These are phyloP conservation scores for Oryza punctata DNA, from an alignment of 176 grass and related monocot genomes.

Conservation along the genomic window DNA sequence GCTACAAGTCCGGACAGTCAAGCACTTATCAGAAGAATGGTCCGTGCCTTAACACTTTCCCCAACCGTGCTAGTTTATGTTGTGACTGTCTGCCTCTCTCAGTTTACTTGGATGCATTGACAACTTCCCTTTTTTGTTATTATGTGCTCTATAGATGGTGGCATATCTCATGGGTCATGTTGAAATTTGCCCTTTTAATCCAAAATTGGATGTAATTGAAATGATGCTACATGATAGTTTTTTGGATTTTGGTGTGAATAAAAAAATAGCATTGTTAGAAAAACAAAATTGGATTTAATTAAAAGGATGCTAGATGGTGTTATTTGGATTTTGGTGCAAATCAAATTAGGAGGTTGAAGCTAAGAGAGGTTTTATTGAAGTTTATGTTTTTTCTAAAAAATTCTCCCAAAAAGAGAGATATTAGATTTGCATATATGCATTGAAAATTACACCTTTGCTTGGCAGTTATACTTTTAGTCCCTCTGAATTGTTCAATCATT, in stretches of 20 bases:
- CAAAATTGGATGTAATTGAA: not conserved
- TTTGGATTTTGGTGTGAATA: not conserved
- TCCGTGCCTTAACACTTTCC: constrained; percentile 38
- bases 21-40: constrained; percentile 93
- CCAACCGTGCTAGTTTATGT: not conserved
- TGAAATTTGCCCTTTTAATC: not conserved
- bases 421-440: not conserved
- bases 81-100: not conserved
- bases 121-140: not conserved
- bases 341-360: not conserved
- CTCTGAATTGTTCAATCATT: not conserved
- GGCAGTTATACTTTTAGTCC: not conserved
- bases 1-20: constrained; percentile 79
- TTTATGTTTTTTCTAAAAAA: not conserved
- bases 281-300: not conserved
- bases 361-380: not conserved
- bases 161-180: not conserved
- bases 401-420: not conserved
- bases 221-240: not conserved
- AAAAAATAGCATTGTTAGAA: not conserved
- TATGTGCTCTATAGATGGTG: not conserved
- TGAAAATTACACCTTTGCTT: not conserved
- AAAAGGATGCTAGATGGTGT: not conserved
- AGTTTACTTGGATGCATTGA: not conserved
- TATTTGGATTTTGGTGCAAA: not conserved